Evolutionary conservation across 2,329 filamentous ascomycete genomes (phyloP), one percentile per base, ranked within the genome.

Genomic region (Trichoderma harzianum): DNA sequence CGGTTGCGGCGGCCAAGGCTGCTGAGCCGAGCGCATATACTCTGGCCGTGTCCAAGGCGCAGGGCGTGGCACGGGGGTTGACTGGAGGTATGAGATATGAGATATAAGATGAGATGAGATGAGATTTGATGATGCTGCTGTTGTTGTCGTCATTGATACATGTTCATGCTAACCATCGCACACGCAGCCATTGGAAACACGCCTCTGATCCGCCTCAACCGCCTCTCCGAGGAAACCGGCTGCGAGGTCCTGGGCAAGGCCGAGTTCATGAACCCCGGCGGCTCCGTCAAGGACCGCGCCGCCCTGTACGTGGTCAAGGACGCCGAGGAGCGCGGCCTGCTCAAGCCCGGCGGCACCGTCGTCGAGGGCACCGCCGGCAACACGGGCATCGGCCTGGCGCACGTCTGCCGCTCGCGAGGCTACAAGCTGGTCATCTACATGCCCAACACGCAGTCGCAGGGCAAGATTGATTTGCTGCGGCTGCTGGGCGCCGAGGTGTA

Each of bases 341-440:
- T 99, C 34, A 88, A 88, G 68, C 90, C 95, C 0, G 95, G 95
- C 69, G 96, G 96, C 73, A 98, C 96, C 24, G 95, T 99, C 14
- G 92, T 99, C 72, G 96, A 99, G 84, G 96, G 96, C 74, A 99
- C 96, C 6, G 96, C 96, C 0, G 96, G 96, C 68, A 99, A 98
- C 86, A 99, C 96, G 34, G 96, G 96, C 75, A 99, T 99, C 81
- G 96, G 96, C 2, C 92, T 99, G 57, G 96, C 96, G 24, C 96
- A 98, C 84, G 96, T 99, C 71, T 98, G 96, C 84, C 90, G 95
- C 73, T 93, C 92, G 47, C 92, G 92, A 78, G 96, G 95, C 53
- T 98, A 99, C 87, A 92, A 92, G 80, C 90, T 97, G 65, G 95
- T 98, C 79, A 99, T 99, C 80, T 99, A 98, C 89, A 98, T 99